Base-by-base conservation (phyloP, 75 land plant genomes). In the Cupressus sempervirens region DNA sequence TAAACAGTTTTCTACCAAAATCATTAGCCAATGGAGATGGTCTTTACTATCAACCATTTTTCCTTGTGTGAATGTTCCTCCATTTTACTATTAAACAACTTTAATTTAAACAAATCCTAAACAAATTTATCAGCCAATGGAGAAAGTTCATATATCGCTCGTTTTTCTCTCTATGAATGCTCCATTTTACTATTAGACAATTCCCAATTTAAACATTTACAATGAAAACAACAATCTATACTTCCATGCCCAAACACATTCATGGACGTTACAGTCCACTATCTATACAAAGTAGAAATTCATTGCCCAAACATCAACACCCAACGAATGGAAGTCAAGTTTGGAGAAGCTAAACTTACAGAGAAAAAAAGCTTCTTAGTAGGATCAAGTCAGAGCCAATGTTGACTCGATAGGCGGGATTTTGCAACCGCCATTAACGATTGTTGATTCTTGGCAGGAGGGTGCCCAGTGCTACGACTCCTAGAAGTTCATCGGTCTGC, bases 301-400 rank as follows among this genome's bases (percentile, higher is more conserved):
- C 50, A 36, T 77, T 84, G 46, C 53, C 58, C 45, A 56, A 81
- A 23, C n/a, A 40, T 65, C 52, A 85, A 70, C 10, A 70, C 11
- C 3, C 14, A 29, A 70, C 9, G 13, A 70, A 70, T 30, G 10
- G 30, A 70, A 70, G 74, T 4, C 35, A 30, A 14, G 35, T 70
- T 32, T 3, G 11, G 4, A 40, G 15, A 16, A 4, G 1, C 84
- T 81, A 26, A 13, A 77, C 96, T 85, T 83, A 96, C 98, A 94
- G 1, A 93, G 94, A 74, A 96, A 96, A 83, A 91, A 65, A 96
- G 89, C 88, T 92, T 94, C 76, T 85, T 92, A n/a, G 93, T 75
- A 26, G 98, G 98, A 86, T 94, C 95, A 18, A 96, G 96, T 41
- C 90, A 87, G 41, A 96, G 89, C 4, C 95, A 88, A 3, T 91